Conservation (phyloP, 129 eudicot genomes). For the Oenanthe sinensis region DNA sequence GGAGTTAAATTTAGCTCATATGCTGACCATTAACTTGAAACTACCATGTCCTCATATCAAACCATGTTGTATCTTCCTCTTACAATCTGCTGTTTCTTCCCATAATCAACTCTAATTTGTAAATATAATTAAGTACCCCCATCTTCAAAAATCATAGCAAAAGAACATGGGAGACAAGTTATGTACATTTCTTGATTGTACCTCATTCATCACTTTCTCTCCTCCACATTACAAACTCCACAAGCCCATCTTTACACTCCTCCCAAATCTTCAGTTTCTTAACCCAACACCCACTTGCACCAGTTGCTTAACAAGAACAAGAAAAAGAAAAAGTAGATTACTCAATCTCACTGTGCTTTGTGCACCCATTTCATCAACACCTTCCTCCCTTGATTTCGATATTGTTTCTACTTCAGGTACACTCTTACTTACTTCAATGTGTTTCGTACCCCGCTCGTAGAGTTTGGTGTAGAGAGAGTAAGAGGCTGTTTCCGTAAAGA, state of each 20-base stretch:
- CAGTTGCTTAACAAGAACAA: neutral
- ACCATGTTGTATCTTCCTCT: neutral
- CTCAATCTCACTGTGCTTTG: constrained; percentile 12
- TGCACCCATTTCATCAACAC: constrained; percentile 20
- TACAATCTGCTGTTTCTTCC: neutral
- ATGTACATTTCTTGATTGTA: constrained; percentile 26
- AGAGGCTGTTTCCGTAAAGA: neutral
- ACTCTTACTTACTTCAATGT: neutral
- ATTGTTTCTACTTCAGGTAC: constrained; percentile 59
- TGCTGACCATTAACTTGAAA: neutral
- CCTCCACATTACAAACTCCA: constrained; percentile 19
- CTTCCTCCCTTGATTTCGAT: constrained; percentile 32
- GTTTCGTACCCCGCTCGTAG: neutral
- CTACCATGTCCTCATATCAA: neutral
- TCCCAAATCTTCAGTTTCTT: constrained; percentile 3
- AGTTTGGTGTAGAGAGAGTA: neutral
- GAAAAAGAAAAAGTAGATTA: constrained; percentile 19
- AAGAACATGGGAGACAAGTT: constrained; percentile 38
- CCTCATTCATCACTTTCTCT: constrained; percentile 17
- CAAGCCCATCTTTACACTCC: constrained; percentile 28
- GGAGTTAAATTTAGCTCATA: neutral
- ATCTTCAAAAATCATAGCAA: neutral
- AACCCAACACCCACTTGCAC: constrained; percentile 1
- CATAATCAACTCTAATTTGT: neutral
- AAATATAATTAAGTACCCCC: neutral